Percentiles rank a stretch among this genome's conserved stretches.
Evolutionary conservation across 768 basidiomycete genomes (phyloP).

Genomic region (Krasilnikovozyma curviuscula): DNA sequence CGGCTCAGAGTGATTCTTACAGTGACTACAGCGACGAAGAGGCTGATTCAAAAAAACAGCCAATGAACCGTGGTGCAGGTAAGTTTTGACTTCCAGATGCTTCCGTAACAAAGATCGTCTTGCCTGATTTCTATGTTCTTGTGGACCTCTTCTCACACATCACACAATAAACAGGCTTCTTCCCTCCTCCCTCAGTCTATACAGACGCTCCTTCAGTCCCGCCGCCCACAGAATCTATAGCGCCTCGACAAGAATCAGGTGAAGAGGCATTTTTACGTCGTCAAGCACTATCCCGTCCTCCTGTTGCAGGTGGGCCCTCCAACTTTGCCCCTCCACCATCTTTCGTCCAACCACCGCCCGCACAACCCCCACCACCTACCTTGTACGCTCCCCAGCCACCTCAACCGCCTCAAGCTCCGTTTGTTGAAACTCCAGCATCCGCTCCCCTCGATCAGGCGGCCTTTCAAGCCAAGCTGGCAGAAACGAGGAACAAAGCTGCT

Average conservation of each 20-base stretch:
- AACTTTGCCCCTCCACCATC: too few species aligned
- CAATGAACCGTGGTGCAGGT: slow-evolving; percentile 28
- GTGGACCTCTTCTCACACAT: slow-evolving; percentile 22
- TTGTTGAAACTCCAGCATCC: not conserved
- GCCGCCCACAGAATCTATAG: slow-evolving; percentile 24
- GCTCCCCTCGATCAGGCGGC: too few species aligned
- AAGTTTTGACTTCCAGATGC: slow-evolving; percentile 42
- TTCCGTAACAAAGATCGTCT: slow-evolving; percentile 11
- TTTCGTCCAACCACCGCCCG: slow-evolving; percentile 4
- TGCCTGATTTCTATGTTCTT: slow-evolving; percentile 5
- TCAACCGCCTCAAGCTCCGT: slow-evolving; percentile 29
- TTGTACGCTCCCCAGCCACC: slow-evolving; percentile 22
- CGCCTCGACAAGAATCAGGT: slow-evolving; percentile 37
- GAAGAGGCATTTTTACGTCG: slow-evolving; percentile 63
- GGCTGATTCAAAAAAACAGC: slow-evolving; percentile 39
- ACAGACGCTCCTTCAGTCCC: slow-evolving; percentile 12
- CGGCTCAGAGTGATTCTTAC: slow-evolving; percentile 33
- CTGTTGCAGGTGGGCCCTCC: too few species aligned
- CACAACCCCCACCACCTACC: slow-evolving; percentile 1
- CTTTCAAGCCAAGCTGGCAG: slow-evolving; percentile 3
- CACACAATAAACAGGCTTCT: slow-evolving; percentile 28
- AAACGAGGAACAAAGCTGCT: slow-evolving; percentile 36
- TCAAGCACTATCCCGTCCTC: slow-evolving; percentile 43
- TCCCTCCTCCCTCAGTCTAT: not conserved
- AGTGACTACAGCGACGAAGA: slow-evolving; percentile 33